Evolutionary conservation across 345 rosid genomes (phyloP).

Genomic region (Aquilaria sinensis): DNA sequence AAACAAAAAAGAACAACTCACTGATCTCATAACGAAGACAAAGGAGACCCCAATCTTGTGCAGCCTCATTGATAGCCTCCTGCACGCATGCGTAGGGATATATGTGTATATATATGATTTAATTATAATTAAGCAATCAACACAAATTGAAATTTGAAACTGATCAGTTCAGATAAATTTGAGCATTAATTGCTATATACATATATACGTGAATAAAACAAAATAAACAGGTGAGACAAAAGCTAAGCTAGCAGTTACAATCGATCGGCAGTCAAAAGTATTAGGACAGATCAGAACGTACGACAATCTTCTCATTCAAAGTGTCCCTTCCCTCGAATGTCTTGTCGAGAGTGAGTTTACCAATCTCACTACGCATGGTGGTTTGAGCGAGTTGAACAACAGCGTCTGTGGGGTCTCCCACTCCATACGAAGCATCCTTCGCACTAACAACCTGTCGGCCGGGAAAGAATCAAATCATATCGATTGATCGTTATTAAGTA

Average conservation of each 20-base stretch:
- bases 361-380: slow-evolving; percentile 95
- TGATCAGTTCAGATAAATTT: no score
- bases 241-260: no score
- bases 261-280: not conserved
- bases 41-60: slow-evolving; percentile 84
- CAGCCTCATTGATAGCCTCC: slow-evolving; percentile 91
- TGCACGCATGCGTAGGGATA: slow-evolving; percentile 12
- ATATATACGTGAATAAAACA: no score
- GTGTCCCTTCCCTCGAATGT: slow-evolving; percentile 94
- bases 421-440: slow-evolving; percentile 81
- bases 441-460: slow-evolving; percentile 80
- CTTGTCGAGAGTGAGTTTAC: slow-evolving; percentile 93
- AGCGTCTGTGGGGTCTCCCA: slow-evolving; percentile 85
- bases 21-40: slow-evolving; percentile 98
- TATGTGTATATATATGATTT: slow-evolving; percentile 2
- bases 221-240: no score
- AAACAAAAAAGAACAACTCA: slow-evolving; percentile 22
- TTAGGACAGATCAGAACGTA: slow-evolving; percentile 17
- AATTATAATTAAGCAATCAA: not conserved
- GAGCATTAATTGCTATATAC: no score
- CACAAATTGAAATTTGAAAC: not conserved
- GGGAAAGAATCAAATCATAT: not conserved
- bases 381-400: slow-evolving; percentile 93
- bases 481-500: not conserved
- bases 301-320: slow-evolving; percentile 91